Conservation (phyloP, 2,329 filamentous ascomycete species). For the Stagonosporopsis chrysanthemi region DNA sequence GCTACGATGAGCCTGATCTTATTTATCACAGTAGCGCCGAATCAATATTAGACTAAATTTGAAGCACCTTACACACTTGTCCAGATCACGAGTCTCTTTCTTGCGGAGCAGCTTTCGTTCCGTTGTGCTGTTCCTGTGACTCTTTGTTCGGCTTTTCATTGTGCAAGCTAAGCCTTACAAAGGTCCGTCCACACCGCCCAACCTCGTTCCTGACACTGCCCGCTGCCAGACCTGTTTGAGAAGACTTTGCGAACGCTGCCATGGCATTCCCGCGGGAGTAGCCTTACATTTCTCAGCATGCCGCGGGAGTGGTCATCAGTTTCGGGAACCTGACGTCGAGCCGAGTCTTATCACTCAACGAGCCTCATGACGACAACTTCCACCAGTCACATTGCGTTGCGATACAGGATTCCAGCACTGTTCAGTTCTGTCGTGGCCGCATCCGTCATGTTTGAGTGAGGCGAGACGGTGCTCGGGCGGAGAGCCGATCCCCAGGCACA, state of each 20-base stretch:
- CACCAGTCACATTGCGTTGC: neutral
- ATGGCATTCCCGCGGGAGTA: slow-evolving; percentile 18
- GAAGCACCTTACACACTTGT: neutral
- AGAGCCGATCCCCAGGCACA: slow-evolving; percentile 22
- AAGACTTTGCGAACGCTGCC: slow-evolving; percentile 21
- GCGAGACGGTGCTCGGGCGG: slow-evolving; percentile 16
- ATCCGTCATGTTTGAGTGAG: slow-evolving; percentile 12
- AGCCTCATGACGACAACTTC: slow-evolving; percentile 9
- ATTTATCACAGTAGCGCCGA: neutral
- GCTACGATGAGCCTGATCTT: too few relatives aligned
- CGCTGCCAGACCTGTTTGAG: slow-evolving; percentile 21
- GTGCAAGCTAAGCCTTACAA: slow-evolving; percentile 7
- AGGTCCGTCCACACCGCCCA: slow-evolving; percentile 10
- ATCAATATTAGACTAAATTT: neutral
- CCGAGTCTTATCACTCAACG: slow-evolving; percentile 6
- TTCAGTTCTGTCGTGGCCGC: slow-evolving; percentile 4
- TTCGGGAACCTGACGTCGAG: slow-evolving; percentile 1
- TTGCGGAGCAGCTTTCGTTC: neutral
- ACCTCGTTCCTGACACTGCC: slow-evolving; percentile 20
- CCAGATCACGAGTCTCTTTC: neutral
- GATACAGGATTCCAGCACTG: neutral
- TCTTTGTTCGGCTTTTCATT: neutral
- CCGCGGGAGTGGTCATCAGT: slow-evolving; percentile 11
- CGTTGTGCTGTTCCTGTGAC: neutral
- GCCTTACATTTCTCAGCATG: neutral